These are phyloP conservation scores for Lecanicillium sp. DNA, from an alignment of 2,329 filamentous ascomycete genomes.

Conservation along the genomic window DNA sequence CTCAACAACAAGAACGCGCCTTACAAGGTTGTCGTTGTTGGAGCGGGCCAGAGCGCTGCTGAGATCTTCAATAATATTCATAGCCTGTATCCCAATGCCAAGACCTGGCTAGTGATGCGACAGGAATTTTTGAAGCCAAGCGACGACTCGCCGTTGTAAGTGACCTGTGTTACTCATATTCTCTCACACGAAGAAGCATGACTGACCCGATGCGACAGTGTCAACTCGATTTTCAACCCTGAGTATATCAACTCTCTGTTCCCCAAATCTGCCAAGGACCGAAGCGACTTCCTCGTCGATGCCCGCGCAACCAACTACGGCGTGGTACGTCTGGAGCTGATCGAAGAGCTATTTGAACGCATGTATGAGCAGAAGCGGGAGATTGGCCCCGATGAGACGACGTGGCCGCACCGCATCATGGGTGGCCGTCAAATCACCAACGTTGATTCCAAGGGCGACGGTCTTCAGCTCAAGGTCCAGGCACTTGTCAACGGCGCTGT, in stretches of 20 bases:
- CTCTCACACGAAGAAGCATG: too few relatives aligned
- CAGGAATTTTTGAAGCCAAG: slow-evolving; percentile 79
- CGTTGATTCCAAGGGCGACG: slow-evolving; percentile 44
- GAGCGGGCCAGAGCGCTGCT: slow-evolving; percentile 85
- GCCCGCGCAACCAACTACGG: slow-evolving; percentile 90
- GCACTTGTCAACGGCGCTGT: slow-evolving; percentile 30
- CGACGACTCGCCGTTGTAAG: slow-evolving; percentile 93
- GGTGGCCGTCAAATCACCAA: slow-evolving; percentile 58
- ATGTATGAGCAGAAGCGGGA: slow-evolving; percentile 80
- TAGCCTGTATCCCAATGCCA: slow-evolving; percentile 70
- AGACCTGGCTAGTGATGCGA: slow-evolving; percentile 72
- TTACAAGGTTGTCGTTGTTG: slow-evolving; percentile 76
- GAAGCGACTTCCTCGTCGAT: slow-evolving; percentile 52
- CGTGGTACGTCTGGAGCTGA: slow-evolving; percentile 82
- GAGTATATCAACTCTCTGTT: slow-evolving; percentile 73
- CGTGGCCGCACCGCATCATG: slow-evolving; percentile 79
- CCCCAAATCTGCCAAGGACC: slow-evolving; percentile 54
- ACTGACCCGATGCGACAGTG: slow-evolving; percentile 41
- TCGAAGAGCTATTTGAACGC: slow-evolving; percentile 80
- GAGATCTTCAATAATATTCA: slow-evolving; percentile 93
- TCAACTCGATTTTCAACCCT: slow-evolving; percentile 96
- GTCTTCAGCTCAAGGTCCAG: slow-evolving; percentile 53
- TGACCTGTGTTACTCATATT: too few relatives aligned
- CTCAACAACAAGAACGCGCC: slow-evolving; percentile 46
- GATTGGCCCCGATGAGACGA: slow-evolving; percentile 56